Evolutionary conservation across 345 rosid species (phyloP).

Genomic region (Anastatica hierochuntica): DNA sequence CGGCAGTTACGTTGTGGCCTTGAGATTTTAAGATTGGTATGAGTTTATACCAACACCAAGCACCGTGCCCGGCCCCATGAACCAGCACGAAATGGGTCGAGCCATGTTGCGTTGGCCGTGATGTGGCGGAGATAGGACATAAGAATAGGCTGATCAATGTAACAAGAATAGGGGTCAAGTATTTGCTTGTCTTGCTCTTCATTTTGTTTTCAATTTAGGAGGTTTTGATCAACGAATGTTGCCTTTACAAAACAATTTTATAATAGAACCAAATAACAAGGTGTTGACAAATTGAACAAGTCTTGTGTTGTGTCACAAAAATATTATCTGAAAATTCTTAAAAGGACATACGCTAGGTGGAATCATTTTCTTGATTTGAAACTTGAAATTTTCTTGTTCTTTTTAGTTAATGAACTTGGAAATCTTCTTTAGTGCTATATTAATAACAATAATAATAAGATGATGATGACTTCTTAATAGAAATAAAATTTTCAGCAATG

Average conservation of each 20-base stretch:
- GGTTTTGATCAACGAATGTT: constrained; percentile 5
- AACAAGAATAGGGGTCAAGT: neutral
- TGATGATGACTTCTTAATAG: neutral
- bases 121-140: neutral
- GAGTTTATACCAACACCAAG: constrained; percentile 22
- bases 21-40: constrained; percentile 16
- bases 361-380: neutral
- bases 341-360: constrained; percentile 1
- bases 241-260: neutral
- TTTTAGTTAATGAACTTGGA: too few species aligned
- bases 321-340: neutral
- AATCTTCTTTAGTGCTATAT: neutral
- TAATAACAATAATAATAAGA: too few species aligned
- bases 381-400: neutral
- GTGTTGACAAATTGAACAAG: constrained; percentile 14
- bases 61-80: constrained; percentile 16
- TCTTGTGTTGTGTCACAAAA: constrained; percentile 10
- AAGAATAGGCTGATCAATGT: neutral
- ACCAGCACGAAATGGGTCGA: constrained; percentile 8
- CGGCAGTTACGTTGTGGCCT: constrained; percentile 8
- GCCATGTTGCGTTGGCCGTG: neutral
- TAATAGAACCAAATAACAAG: neutral
- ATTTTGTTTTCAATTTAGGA: neutral
- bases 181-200: constrained; percentile 4
- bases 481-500: neutral